A percentile compares a stretch with the other conserved stretches of the same genome.
phyloP scores from a whole-genome alignment of 148 eudicot genomes.

The Rhododendron griersonianum region DNA sequence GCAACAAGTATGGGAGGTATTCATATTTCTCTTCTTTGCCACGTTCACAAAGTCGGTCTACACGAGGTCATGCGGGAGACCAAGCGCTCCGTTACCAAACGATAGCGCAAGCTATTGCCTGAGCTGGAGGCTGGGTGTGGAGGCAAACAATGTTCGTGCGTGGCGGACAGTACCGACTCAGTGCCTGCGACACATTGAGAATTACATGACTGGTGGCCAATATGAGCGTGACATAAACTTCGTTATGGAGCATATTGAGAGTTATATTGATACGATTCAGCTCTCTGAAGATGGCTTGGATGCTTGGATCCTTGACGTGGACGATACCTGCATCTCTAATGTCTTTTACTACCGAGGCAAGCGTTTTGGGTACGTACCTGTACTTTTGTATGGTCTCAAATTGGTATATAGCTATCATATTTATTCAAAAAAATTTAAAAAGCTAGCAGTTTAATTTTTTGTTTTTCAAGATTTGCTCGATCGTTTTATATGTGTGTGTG shows the following conservation, averaged over 20 bases:
- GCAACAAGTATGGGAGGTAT: conserved; percentile 12
- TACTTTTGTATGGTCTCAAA: not conserved
- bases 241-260: conserved; percentile 36
- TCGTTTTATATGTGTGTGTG: not conserved
- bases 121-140: conserved; percentile 85
- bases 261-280: conserved; percentile 37
- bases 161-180: conserved; percentile 69
- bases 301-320: conserved; percentile 82
- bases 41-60: conserved; percentile 15
- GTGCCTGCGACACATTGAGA: conserved; percentile 50
- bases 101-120: conserved; percentile 37
- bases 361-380: conserved; percentile 52
- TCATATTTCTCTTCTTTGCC: conserved; percentile 13
- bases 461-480: no score
- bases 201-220: conserved; percentile 70
- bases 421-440: no score
- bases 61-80: conserved; percentile 5
- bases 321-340: conserved; percentile 82
- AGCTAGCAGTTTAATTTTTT: no score
- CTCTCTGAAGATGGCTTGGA: conserved; percentile 44
- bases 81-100: not conserved
- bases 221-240: conserved; percentile 48
- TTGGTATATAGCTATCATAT: not conserved
- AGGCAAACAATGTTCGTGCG: conserved; percentile 56
- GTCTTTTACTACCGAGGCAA: conserved; percentile 46